phyloP scores from a whole-genome alignment of 75 land plant genomes.

The Pinus tabuliformis region DNA sequence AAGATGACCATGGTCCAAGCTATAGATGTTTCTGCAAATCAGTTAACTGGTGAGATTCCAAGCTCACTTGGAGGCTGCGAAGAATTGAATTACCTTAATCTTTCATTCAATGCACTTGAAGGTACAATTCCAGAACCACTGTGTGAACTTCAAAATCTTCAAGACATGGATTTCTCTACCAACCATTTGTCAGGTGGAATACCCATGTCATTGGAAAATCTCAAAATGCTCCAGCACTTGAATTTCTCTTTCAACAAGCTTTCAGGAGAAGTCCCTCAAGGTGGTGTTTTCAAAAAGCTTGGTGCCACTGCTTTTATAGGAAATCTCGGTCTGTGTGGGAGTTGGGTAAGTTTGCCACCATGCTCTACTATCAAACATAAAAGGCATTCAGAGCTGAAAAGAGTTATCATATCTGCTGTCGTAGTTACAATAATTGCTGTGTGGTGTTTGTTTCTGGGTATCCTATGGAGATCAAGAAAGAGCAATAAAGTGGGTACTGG shows the following conservation, averaged over 20 bases:
- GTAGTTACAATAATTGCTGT: neutral
- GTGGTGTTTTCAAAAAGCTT: neutral
- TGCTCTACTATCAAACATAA: constrained; percentile 2
- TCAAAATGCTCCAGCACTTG: constrained; percentile 3
- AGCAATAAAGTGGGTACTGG: neutral
- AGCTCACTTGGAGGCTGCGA: constrained; percentile 4
- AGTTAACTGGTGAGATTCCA: constrained; percentile 21
- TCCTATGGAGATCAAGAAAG: too few relatives aligned
- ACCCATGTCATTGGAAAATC: constrained; percentile 11
- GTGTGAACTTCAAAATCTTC: constrained; percentile 22
- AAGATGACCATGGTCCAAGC: constrained; percentile 19
- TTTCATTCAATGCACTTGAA: constrained; percentile 8
- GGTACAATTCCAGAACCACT: constrained; percentile 17
- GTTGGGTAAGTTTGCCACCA: neutral
- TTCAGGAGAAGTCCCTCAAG: constrained; percentile 7
- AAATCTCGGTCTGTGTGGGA: constrained; percentile 2
- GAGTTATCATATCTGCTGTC: neutral
- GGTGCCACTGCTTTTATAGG: neutral
- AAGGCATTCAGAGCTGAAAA: neutral
- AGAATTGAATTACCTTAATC: constrained; percentile 15
- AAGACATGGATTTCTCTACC: constrained; percentile 23
- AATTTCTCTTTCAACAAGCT: constrained; percentile 15
- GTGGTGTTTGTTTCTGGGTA: neutral
- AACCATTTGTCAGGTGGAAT: constrained; percentile 25
- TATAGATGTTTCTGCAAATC: constrained; percentile 21